Percentiles rank a stretch among this genome's conserved stretches.
These are phyloP conservation scores for Pseudogymnoascus sp. DNA, from an alignment of 2,329 filamentous ascomycete species.

Conservation along the genomic window DNA sequence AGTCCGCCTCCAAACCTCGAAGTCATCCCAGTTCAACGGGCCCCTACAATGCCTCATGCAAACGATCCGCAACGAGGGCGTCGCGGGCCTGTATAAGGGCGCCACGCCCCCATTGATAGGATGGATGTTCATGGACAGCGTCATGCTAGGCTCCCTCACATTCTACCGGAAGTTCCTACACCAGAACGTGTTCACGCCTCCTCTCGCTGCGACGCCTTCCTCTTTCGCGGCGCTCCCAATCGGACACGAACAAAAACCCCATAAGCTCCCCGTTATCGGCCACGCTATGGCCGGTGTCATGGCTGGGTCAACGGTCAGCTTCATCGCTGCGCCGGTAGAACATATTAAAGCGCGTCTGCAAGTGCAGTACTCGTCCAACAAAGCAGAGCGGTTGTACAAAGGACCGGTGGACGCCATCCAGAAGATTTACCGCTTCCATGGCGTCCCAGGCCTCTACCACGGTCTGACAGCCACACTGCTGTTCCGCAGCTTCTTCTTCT, in stretches of 20 bases:
- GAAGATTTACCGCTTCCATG: conserved; percentile 66
- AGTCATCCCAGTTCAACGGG: conserved; percentile 69
- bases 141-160: conserved; percentile 87
- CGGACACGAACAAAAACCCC: conserved; percentile 26
- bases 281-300: conserved; percentile 83
- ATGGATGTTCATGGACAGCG: conserved; percentile 96
- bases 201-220: conserved; percentile 26
- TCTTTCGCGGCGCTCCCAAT: conserved; percentile 18
- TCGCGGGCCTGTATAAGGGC: conserved; percentile 86
- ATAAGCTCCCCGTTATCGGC: conserved; percentile 64
- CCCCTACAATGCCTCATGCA: conserved; percentile 79
- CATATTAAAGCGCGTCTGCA: conserved; percentile 92
- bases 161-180: conserved; percentile 80
- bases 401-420: conserved; percentile 78
- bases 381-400: conserved; percentile 69
- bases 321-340: conserved; percentile 89
- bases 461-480: conserved; percentile 78
- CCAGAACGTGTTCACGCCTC: conserved; percentile 64
- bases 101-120: conserved; percentile 85
- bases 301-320: conserved; percentile 82
- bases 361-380: conserved; percentile 81
- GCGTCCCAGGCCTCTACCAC: conserved; percentile 74
- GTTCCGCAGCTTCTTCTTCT: conserved; percentile 92
- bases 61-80: conserved; percentile 78
- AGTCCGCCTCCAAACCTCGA: conserved; percentile 85